Conservation (phyloP, 2,329 filamentous ascomycete species). For the Neofusicoccum sp. region DNA sequence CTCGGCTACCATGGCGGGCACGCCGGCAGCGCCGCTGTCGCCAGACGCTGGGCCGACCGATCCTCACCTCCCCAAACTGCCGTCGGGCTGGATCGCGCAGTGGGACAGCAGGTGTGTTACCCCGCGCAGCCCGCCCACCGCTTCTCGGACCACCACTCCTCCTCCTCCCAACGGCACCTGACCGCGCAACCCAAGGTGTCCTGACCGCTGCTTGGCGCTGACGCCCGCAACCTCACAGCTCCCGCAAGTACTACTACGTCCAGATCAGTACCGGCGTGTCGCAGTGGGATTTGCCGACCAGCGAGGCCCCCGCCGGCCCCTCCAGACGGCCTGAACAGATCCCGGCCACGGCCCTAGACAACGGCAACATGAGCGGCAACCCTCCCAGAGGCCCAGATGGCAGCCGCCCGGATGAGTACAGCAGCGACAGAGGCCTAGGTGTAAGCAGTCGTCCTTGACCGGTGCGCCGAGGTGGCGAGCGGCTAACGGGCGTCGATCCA, state of each 20-base stretch:
- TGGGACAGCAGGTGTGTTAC: constrained; percentile 38
- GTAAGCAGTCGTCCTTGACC: constrained; percentile 8
- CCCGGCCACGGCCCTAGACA: constrained; percentile 1
- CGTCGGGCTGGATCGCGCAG: constrained; percentile 41
- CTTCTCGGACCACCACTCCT: neutral
- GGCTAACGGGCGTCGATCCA: neutral
- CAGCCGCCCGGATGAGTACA: constrained; percentile 15
- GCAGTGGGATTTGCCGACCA: constrained; percentile 70
- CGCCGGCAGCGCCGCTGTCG: constrained; percentile 22
- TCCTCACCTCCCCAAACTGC: constrained; percentile 36
- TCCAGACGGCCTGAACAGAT: constrained; percentile 15
- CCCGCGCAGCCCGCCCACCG: neutral
- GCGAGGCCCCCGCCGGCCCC: constrained; percentile 18
- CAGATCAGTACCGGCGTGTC: constrained; percentile 69
- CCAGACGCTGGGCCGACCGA: constrained; percentile 41
- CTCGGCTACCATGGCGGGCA: constrained; percentile 15
- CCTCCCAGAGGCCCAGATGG: constrained; percentile 2
- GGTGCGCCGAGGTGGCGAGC: neutral
- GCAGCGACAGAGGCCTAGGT: constrained; percentile 17
- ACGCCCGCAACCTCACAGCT: constrained; percentile 30
- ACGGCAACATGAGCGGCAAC: constrained; percentile 2
- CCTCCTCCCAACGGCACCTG: neutral
- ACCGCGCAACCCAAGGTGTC: constrained; percentile 25
- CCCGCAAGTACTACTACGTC: constrained; percentile 52
- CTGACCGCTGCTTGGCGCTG: constrained; percentile 22